phyloP scores from a whole-genome alignment of 148 eudicot species.

The Camellia japonica region DNA sequence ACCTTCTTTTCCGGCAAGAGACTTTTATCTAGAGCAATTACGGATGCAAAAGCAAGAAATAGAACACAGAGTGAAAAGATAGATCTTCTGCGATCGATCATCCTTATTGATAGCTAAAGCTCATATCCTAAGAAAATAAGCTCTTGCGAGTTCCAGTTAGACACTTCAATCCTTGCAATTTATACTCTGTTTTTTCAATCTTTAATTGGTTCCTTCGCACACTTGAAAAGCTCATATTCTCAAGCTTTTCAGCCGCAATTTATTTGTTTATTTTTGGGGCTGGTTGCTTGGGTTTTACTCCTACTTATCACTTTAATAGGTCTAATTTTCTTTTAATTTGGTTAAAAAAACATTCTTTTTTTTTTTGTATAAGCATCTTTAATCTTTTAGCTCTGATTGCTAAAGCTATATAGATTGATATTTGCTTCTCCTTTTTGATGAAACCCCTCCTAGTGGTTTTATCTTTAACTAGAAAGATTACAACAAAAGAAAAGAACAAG shows the following conservation, averaged over 20 bases:
- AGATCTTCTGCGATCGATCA: constrained; percentile 4
- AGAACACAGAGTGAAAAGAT: constrained; percentile 9
- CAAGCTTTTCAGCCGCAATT: background rate
- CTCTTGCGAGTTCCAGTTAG: background rate
- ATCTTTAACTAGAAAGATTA: background rate
- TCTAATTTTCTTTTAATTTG: constrained; percentile 14
- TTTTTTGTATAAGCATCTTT: constrained; percentile 1
- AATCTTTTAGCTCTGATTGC: background rate
- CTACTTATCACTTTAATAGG: constrained; percentile 18
- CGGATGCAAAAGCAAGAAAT: constrained; percentile 15
- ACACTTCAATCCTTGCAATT: constrained; percentile 1
- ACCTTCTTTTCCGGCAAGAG: constrained; percentile 26
- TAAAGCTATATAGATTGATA: background rate
- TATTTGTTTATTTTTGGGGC: background rate
- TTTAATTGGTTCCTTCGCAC: constrained; percentile 34
- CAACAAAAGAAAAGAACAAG: background rate
- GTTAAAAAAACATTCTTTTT: constrained; percentile 12
- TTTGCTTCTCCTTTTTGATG: background rate
- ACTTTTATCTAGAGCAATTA: constrained; percentile 21
- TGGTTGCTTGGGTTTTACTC: constrained; percentile 22
- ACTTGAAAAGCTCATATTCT: constrained; percentile 23
- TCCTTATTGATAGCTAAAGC: constrained; percentile 16
- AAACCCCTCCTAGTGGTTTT: background rate
- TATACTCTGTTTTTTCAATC: background rate
- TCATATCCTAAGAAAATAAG: background rate